A percentile compares a stretch with the other conserved stretches of the same genome.
Evolutionary conservation across 2,329 filamentous ascomycete genomes (phyloP).

Genomic region (Neofusicoccum kwambonambiense): DNA sequence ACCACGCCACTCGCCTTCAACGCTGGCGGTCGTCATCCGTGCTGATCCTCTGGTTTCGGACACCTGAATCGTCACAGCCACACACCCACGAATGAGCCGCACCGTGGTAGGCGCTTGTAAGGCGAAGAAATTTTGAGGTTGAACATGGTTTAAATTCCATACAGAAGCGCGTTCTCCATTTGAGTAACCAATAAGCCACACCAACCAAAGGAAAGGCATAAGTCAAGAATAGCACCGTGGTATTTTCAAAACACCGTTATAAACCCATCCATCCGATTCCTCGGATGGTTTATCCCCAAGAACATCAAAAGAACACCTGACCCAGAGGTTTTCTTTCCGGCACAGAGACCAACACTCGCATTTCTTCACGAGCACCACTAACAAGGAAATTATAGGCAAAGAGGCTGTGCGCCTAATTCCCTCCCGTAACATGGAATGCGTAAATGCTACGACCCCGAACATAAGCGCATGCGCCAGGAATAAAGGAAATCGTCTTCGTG

Average conservation of each 20-base stretch:
- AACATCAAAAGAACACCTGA: not conserved
- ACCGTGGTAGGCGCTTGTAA: not conserved
- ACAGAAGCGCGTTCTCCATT: not conserved
- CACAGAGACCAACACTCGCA: not conserved
- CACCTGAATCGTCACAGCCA: not conserved
- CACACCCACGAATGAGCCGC: not conserved
- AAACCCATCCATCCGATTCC: not conserved
- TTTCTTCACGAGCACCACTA: not conserved
- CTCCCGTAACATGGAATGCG: not conserved
- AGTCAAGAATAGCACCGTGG: not conserved
- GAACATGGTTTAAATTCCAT: not conserved
- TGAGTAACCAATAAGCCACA: not conserved
- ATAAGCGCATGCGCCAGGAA: not conserved
- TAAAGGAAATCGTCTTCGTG: not conserved
- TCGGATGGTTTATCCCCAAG: not conserved
- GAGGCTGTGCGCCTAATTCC: not conserved
- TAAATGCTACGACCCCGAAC: not conserved
- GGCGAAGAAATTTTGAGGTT: not conserved
- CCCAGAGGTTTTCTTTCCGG: not conserved
- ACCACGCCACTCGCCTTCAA: not conserved
- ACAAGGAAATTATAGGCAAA: not conserved
- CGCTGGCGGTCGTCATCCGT: not conserved
- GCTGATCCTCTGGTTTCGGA: not conserved
- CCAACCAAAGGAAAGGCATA: not conserved
- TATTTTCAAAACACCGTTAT: slow-evolving; percentile 14